Evolutionary conservation across 1,284 basidiomycete genomes (phyloP).

Genomic region (Cryptococcus floricola): DNA sequence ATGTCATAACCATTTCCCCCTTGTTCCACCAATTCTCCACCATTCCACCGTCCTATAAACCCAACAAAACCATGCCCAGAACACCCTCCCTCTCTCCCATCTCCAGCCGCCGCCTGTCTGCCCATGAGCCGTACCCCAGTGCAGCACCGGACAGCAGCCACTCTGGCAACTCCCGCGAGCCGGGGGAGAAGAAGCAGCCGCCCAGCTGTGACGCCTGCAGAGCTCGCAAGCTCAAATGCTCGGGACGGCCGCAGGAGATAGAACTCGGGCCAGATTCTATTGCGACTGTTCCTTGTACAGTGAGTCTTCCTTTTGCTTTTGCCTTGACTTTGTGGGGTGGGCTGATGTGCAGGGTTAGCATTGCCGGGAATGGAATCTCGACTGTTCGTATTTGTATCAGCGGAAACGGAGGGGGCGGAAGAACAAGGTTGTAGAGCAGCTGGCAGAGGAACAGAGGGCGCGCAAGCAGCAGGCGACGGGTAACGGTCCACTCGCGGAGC

Average conservation of each 20-base stretch:
- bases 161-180: too few species aligned
- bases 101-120: too few species aligned
- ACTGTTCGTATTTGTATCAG: constrained; percentile 27
- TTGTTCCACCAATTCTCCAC: too few species aligned
- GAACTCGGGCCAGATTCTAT: constrained; percentile 13
- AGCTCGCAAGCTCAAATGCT: constrained; percentile 24
- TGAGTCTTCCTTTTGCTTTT: constrained; percentile 6
- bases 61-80: too few species aligned
- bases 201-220: constrained; percentile 26
- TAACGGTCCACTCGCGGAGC: too few species aligned
- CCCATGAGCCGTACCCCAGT: too few species aligned
- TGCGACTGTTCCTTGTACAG: constrained; percentile 19
- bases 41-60: too few species aligned
- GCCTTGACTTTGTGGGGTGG: neutral
- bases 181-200: constrained; percentile 1
- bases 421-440: constrained; percentile 22
- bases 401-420: constrained; percentile 22
- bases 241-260: constrained; percentile 19
- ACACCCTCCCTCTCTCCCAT: too few species aligned
- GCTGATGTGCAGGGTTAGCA: constrained; percentile 10
- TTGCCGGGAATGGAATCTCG: constrained; percentile 24
- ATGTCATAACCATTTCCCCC: too few species aligned
- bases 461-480: neutral
- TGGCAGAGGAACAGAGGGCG: constrained; percentile 16
- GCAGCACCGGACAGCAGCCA: too few species aligned